phyloP scores from a whole-genome alignment of 257 asterid genomes.

The Scutellaria galericulata region DNA sequence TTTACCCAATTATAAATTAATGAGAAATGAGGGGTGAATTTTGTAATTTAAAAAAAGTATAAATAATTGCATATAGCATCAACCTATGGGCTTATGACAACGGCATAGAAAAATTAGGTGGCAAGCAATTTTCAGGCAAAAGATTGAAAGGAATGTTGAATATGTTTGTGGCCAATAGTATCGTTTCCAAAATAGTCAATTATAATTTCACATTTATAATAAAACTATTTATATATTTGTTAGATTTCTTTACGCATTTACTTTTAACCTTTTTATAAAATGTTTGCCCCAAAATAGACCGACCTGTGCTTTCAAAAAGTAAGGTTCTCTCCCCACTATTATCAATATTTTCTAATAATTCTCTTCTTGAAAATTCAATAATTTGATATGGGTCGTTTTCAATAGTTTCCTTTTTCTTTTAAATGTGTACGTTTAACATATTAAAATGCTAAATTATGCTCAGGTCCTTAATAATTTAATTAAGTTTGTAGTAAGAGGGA shows the following conservation, averaged over 20 bases:
- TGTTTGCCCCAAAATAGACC: constrained; percentile 36
- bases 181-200: constrained; percentile 22
- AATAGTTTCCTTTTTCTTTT: neutral
- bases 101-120: neutral
- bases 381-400: constrained; percentile 10
- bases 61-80: no score
- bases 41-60: no score
- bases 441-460: no score
- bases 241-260: constrained; percentile 16
- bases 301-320: constrained; percentile 1
- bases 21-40: no score
- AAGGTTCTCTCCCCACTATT: constrained; percentile 4
- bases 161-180: constrained; percentile 33
- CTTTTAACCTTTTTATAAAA: constrained; percentile 15
- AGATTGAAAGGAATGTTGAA: constrained; percentile 37
- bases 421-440: no score
- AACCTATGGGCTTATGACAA: no score
- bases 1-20: no score
- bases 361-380: constrained; percentile 9
- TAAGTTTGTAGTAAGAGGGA: no score
- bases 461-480: no score
- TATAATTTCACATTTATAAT: neutral
- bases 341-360: neutral
- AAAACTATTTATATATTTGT: neutral
- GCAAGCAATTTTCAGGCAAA: constrained; percentile 26